Evolutionary conservation across 495 filamentous ascomycete genomes (phyloP), one percentile per base, ranked within the genome.

Genomic region (Aspergillus cristatus): DNA sequence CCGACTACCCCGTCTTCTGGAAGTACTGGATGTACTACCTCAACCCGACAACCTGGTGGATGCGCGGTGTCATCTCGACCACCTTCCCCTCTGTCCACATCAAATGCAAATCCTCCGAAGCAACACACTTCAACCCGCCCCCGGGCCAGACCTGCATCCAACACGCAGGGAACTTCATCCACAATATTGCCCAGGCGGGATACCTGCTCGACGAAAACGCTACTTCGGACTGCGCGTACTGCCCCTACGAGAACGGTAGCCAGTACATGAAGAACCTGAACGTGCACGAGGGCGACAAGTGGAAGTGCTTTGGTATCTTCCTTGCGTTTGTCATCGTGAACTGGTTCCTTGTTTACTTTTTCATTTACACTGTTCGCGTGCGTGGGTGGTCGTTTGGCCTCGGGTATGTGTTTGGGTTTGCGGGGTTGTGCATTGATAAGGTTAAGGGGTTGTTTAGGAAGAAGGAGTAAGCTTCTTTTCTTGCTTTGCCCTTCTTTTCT

Each of bases 281-380:
- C 45, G 72, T 93, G 29, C 44, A 71, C n/a, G 60, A 65, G 1
- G 57, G 53, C 14, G 68, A 82, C 20, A 82, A 83, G 64, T 86
- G 83, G 82, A 53, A 71, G 31, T 73, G 86, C 51, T 84, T 87
- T 50, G 86, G 83, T 2, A 82, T 90, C 38, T 88, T 88, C 65
- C 36, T 85, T 24, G 76, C 71, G 1, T 89, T 88, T 58, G 79
- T 79, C 18, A 67, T 88, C 14, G 78, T 74, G 37, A 90, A 90
- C 50, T 90, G 81, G 78, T 51, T 63, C 28, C 67, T 90, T 32
- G 81, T 93, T 0, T 90, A 88, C 57, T 89, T 93, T 65, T 86
- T 93, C 43, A 75, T 90, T 37, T 91, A 84, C 54, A 82, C 81
- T 1, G 75, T 86, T 3, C 67, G 84, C 13, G 74, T 91, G 32